A percentile compares a stretch with the other conserved stretches of the same genome.
phyloP scores from a whole-genome alignment of 1,284 basidiomycete genomes.

The Ganoderma leucocontextum region DNA sequence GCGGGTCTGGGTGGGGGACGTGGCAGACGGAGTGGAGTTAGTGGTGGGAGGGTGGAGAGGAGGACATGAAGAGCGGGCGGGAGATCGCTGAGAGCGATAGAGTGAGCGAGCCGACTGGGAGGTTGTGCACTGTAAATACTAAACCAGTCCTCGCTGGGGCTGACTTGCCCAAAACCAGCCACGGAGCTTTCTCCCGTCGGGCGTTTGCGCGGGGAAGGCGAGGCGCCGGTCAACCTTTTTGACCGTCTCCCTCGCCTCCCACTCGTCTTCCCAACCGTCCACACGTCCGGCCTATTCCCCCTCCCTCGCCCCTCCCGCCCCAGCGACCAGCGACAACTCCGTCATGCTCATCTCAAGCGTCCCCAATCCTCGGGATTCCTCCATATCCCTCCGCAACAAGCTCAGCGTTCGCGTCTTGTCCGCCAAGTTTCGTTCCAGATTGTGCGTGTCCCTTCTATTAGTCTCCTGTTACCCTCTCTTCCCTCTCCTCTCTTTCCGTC shows the following conservation, averaged over 20 bases:
- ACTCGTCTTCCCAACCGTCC: constrained; percentile 20
- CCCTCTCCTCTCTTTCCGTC: not conserved
- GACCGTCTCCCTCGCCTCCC: constrained; percentile 23
- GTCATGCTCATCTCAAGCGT: constrained; percentile 19
- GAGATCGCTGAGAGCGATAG: constrained; percentile 12
- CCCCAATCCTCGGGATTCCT: constrained; percentile 10
- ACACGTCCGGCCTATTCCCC: constrained; percentile 4
- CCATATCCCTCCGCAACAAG: constrained; percentile 15
- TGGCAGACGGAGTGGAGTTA: not conserved
- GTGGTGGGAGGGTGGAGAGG: not conserved
- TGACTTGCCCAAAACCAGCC: not conserved
- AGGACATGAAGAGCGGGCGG: not conserved
- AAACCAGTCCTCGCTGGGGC: not conserved
- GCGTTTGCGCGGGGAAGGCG: constrained; percentile 15
- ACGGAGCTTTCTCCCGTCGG: not conserved
- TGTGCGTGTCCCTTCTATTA: constrained; percentile 21
- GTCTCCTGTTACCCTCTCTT: not conserved
- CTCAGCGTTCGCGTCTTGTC: constrained; percentile 22
- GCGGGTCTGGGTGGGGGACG: not conserved
- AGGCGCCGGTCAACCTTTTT: constrained; percentile 32
- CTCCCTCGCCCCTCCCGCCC: constrained; percentile 9
- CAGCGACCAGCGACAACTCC: constrained; percentile 28
- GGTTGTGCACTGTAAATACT: not conserved
- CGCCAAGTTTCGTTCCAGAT: constrained; percentile 27
- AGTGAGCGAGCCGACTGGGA: not conserved